Evolutionary conservation across 257 asterid species (phyloP).

Genomic region (Leonotis leonurus): DNA sequence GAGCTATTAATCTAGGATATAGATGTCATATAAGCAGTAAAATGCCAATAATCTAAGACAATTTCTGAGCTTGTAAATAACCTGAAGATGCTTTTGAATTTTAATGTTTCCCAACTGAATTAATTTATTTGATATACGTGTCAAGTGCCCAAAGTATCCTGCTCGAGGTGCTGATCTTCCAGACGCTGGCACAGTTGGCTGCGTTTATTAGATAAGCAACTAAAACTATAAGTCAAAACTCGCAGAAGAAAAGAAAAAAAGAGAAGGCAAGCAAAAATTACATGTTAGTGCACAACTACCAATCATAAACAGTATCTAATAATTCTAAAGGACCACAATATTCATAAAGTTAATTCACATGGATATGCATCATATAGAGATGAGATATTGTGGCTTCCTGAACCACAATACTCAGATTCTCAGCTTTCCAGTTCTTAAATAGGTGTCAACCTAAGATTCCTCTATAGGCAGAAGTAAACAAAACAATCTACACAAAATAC

Average conservation of each 20-base stretch:
- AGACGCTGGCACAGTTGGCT: constrained; percentile 70
- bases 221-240: constrained; percentile 11
- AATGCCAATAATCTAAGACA: background rate
- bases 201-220: constrained; percentile 27
- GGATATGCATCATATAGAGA: background rate
- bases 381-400: background rate
- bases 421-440: constrained; percentile 1
- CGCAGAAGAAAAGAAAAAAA: background rate
- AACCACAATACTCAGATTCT: background rate
- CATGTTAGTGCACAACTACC: background rate
- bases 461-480: constrained; percentile 8
- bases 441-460: constrained; percentile 1
- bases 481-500: background rate
- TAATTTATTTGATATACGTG: constrained; percentile 76
- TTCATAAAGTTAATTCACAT: background rate
- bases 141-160: constrained; percentile 79
- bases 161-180: constrained; percentile 68
- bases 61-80: constrained; percentile 19
- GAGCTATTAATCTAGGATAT: background rate
- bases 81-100: constrained; percentile 70
- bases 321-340: background rate
- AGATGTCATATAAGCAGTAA: constrained; percentile 1
- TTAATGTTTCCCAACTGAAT: constrained; percentile 57
- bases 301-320: constrained; percentile 5
- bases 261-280: background rate